A percentile compares a stretch with the other conserved stretches of the same genome.
These are phyloP conservation scores for Pulveroboletus sp. DNA, from an alignment of 768 basidiomycete species.

Conservation along the genomic window DNA sequence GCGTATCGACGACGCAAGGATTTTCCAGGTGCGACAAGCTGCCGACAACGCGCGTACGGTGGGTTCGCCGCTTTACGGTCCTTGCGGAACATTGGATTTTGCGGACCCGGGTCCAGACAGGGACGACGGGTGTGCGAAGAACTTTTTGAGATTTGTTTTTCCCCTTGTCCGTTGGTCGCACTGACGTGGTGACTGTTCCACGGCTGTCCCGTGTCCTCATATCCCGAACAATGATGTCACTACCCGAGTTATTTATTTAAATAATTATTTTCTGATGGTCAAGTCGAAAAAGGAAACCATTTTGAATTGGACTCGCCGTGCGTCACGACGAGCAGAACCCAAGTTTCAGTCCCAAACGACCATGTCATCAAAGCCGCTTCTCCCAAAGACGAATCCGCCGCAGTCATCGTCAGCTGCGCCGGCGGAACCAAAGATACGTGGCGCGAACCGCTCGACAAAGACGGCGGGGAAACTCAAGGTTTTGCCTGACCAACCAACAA, in stretches of 20 bases:
- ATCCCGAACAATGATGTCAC: not conserved
- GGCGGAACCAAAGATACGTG: slow-evolving; percentile 56
- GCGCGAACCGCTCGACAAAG: slow-evolving; percentile 78
- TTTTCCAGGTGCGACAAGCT: not conserved
- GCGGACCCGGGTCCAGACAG: not conserved
- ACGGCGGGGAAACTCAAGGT: slow-evolving; percentile 86
- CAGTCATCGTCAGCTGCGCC: slow-evolving; percentile 4
- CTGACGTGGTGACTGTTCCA: no score
- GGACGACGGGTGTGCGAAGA: not conserved
- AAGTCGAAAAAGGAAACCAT: not conserved
- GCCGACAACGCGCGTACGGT: not conserved
- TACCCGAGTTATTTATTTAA: slow-evolving; percentile 4
- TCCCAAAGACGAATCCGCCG: slow-evolving; percentile 29
- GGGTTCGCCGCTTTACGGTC: not conserved
- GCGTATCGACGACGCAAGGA: not conserved
- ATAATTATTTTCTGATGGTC: slow-evolving; percentile 3
- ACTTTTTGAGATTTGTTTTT: not conserved
- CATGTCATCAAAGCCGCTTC: slow-evolving; percentile 32
- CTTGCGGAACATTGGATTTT: not conserved
- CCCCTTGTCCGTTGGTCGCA: no score
- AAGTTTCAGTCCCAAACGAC: not conserved
- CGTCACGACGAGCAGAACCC: slow-evolving; percentile 13
- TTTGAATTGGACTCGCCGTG: slow-evolving; percentile 15
- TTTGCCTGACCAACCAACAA: slow-evolving; percentile 79
- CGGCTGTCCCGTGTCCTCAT: no score